phyloP scores from a whole-genome alignment of 805 yeast species.

The Suhomyces sp. region DNA sequence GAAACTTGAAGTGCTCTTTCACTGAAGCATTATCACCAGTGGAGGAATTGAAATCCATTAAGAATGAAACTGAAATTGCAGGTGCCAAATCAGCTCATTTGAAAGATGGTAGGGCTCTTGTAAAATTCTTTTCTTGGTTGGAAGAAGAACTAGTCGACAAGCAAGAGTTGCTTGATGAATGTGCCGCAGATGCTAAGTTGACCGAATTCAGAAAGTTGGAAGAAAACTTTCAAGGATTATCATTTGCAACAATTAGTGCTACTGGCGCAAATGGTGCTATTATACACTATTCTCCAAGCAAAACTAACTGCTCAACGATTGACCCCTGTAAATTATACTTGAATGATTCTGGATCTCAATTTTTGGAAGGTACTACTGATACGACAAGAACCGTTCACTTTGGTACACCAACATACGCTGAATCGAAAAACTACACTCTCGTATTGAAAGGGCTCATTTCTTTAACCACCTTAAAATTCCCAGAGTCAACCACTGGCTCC shows the following conservation, averaged over 20 bases:
- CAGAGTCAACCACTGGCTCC: conserved; percentile 53
- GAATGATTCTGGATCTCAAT: conserved; percentile 60
- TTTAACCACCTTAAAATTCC: conserved; percentile 48
- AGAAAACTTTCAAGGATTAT: conserved; percentile 55
- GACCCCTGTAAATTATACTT: conserved; percentile 53
- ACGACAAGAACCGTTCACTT: conserved; percentile 61
- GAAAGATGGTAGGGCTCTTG: conserved; percentile 57
- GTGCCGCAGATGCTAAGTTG: conserved; percentile 53
- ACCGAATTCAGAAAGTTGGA: conserved; percentile 38
- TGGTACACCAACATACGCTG: conserved; percentile 43
- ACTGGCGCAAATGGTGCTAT: conserved; percentile 76
- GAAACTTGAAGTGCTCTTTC: conserved; percentile 30
- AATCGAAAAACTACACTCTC: conserved; percentile 49
- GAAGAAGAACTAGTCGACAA: conserved; percentile 47
- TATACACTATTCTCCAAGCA: conserved; percentile 66
- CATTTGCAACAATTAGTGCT: conserved; percentile 72
- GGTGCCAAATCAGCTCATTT: conserved; percentile 54
- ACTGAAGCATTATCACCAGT: conserved; percentile 37
- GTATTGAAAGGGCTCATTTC: conserved; percentile 59
- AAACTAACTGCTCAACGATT: conserved; percentile 42
- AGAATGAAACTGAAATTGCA: conserved; percentile 46
- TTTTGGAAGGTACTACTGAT: conserved; percentile 63
- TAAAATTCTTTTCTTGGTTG: conserved; percentile 56
- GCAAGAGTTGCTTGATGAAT: conserved; percentile 49
- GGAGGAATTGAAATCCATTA: conserved; percentile 50